phyloP scores from a whole-genome alignment of 2,329 filamentous ascomycete genomes.

The Sporothrix brasiliensis region DNA sequence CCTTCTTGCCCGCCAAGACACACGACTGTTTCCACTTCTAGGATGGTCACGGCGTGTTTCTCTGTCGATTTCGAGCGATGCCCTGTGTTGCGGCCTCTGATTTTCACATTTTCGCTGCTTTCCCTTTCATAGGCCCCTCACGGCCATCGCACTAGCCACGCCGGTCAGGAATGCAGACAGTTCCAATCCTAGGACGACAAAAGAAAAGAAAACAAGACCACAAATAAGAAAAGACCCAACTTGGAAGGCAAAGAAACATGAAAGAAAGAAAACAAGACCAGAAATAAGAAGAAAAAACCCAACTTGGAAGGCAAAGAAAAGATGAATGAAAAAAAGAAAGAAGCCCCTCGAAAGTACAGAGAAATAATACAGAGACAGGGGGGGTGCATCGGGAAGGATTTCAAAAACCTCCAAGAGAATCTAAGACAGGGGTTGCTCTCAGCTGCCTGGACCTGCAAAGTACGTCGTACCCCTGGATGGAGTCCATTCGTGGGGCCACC shows the following conservation, averaged over 20 bases:
- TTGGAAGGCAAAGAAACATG: not conserved
- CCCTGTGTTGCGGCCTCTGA: too few species aligned
- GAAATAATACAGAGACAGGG: too few species aligned
- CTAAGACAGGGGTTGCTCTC: not conserved
- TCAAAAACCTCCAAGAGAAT: too few species aligned
- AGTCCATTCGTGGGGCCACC: not conserved
- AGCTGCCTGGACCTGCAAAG: not conserved
- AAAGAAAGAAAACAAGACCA: not conserved
- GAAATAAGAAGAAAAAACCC: not conserved
- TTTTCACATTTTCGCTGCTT: not conserved
- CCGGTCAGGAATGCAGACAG: not conserved
- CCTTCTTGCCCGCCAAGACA: too few species aligned
- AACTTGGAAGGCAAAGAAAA: not conserved
- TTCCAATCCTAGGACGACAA: conserved; percentile 7
- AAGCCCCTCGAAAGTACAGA: not conserved
- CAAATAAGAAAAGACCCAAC: not conserved
- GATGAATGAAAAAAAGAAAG: not conserved
- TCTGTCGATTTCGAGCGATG: too few species aligned
- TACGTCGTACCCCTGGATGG: not conserved
- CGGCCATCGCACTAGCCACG: not conserved
- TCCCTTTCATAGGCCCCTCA: not conserved
- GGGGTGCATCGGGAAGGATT: too few species aligned
- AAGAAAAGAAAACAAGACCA: not conserved
- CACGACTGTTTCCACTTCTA: too few species aligned
- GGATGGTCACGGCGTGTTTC: too few species aligned